A percentile compares a stretch with the other conserved stretches of the same genome.
Evolutionary conservation across 805 yeast genomes (phyloP).

Genomic region (Wickerhamiella nectarea): DNA sequence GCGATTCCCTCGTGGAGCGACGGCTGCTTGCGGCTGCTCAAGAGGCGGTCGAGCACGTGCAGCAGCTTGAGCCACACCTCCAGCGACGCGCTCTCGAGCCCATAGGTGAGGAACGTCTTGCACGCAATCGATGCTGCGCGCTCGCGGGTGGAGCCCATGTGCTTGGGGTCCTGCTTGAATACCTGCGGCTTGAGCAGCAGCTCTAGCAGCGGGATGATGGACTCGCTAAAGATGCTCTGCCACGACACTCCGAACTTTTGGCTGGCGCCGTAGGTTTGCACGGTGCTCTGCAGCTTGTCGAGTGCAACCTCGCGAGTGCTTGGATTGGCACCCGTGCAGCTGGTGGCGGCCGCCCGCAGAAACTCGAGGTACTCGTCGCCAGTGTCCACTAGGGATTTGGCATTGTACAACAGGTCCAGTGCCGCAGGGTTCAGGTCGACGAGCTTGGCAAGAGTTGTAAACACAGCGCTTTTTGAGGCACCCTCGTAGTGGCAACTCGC

Average conservation of each 20-base stretch:
- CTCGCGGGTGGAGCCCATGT: conserved; percentile 51
- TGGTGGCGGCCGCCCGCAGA: background rate
- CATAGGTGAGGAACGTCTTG: conserved; percentile 43
- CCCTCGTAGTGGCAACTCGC: background rate
- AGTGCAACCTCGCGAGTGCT: conserved; percentile 16
- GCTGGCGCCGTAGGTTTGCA: conserved; percentile 20
- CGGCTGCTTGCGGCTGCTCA: conserved; percentile 29
- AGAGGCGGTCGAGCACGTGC: conserved; percentile 29
- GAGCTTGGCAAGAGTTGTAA: conserved; percentile 2
- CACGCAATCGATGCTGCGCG: conserved; percentile 57
- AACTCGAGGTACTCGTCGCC: conserved; percentile 1
- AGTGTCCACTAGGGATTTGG: background rate
- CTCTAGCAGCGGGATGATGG: conserved; percentile 58
- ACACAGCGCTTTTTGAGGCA: background rate
- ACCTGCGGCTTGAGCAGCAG: conserved; percentile 56
- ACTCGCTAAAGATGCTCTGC: conserved; percentile 47
- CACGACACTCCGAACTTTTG: conserved; percentile 17
- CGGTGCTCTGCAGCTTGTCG: conserved; percentile 35
- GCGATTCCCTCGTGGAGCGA: conserved; percentile 28
- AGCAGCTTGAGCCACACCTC: conserved; percentile 28
- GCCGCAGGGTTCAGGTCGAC: conserved; percentile 5
- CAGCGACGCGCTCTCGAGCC: conserved; percentile 24
- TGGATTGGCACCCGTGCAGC: conserved; percentile 2
- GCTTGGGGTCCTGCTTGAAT: conserved; percentile 43
- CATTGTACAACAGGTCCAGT: conserved; percentile 1